These are phyloP conservation scores for Alternaria metachromatica DNA, from an alignment of 2,329 filamentous ascomycete genomes.

Conservation along the genomic window DNA sequence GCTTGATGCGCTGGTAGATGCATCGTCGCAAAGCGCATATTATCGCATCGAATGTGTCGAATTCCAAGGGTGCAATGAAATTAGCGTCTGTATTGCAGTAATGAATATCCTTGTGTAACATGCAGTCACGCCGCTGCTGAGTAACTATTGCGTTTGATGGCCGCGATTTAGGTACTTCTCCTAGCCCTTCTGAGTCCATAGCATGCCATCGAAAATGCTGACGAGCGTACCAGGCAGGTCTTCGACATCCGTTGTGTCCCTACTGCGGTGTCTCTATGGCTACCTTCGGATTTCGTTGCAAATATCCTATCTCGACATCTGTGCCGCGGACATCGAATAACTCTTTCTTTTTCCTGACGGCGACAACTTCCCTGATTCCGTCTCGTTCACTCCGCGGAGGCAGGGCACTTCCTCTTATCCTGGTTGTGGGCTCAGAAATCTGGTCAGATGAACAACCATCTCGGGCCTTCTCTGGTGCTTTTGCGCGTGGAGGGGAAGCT, in stretches of 20 bases:
- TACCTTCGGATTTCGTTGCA: too few relatives aligned
- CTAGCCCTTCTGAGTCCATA: neutral
- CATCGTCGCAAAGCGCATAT: too few relatives aligned
- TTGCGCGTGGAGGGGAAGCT: neutral
- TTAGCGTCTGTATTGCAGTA: neutral
- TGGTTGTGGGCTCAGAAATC: neutral
- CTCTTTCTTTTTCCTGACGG: neutral
- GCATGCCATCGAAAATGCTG: neutral
- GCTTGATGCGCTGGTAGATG: neutral
- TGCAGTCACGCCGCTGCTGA: neutral
- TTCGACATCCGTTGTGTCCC: neutral
- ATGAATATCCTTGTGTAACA: neutral
- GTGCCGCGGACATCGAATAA: neutral
- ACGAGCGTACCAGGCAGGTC: neutral
- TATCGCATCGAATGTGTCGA: neutral
- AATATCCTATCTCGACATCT: neutral
- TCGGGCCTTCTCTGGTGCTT: conserved; percentile 11
- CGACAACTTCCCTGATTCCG: neutral
- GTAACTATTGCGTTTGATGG: neutral
- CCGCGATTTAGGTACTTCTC: neutral
- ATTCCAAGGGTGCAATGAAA: neutral
- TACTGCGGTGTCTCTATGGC: neutral
- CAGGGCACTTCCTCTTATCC: neutral
- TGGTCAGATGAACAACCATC: neutral
- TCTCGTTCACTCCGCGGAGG: neutral